Conservation (phyloP, 805 yeast species). For the Kodamaea laetipori region DNA sequence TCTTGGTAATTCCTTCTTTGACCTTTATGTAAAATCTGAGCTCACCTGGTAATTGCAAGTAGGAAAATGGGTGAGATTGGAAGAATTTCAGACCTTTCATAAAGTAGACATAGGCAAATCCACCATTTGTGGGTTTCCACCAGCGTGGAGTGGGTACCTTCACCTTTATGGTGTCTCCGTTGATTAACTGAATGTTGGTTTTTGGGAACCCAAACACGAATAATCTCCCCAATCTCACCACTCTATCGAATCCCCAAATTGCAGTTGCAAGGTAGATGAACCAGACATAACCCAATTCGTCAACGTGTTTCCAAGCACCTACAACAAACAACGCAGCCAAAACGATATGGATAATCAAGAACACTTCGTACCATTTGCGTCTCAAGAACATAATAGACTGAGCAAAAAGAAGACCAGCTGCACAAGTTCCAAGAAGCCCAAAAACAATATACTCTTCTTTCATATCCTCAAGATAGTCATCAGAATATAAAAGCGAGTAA, state of each 20-base stretch:
- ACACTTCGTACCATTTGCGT: conserved; percentile 51
- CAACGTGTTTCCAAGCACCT: conserved; percentile 52
- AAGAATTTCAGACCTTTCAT: conserved; percentile 50
- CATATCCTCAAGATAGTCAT: conserved; percentile 19
- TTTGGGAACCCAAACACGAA: conserved; percentile 37
- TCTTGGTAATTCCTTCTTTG: conserved; percentile 54
- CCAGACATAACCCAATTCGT: conserved; percentile 33
- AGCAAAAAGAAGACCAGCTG: conserved; percentile 45
- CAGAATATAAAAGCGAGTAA: conserved; percentile 14
- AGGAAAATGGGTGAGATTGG: conserved; percentile 69
- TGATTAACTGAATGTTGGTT: conserved; percentile 38
- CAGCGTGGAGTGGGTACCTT: conserved; percentile 51
- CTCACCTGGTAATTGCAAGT: conserved; percentile 22
- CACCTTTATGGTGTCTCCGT: conserved; percentile 51
- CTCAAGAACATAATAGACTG: conserved; percentile 51
- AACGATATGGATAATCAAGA: conserved; percentile 58
- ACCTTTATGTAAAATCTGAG: conserved; percentile 45
- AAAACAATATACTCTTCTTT: conserved; percentile 25
- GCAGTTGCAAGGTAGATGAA: conserved; percentile 31
- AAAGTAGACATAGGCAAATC: conserved; percentile 60
- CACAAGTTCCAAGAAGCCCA: conserved; percentile 31
- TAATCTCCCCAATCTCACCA: conserved; percentile 34
- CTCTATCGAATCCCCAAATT: conserved; percentile 42
- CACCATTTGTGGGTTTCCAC: conserved; percentile 63
- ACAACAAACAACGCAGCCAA: conserved; percentile 50